Percentiles rank a stretch among this genome's conserved stretches.
Conservation (phyloP, 108 stramenopile species). For the Pseudonitzschia delicatissima region DNA sequence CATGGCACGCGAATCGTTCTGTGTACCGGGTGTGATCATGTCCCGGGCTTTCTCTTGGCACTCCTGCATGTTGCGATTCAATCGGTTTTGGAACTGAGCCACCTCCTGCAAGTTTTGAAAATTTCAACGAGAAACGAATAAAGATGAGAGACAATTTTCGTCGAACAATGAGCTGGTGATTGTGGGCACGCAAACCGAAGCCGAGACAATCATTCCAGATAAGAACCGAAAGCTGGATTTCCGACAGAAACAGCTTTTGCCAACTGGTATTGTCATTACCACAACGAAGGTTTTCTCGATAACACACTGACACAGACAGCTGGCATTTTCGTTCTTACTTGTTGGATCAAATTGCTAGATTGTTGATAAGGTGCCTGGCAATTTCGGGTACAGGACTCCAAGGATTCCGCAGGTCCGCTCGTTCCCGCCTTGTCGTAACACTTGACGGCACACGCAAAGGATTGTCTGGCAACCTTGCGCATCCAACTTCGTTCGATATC, state of each 20-base stretch:
- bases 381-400: slow-evolving; percentile 65
- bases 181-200: too few species aligned
- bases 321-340: slow-evolving; percentile 26
- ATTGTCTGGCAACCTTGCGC: slow-evolving; percentile 61
- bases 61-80: slow-evolving; percentile 78
- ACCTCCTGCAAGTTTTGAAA: slow-evolving; percentile 48
- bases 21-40: slow-evolving; percentile 67
- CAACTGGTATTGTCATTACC: too few species aligned
- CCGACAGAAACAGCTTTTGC: too few species aligned
- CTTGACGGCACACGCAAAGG: slow-evolving; percentile 57
- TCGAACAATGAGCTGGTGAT: too few species aligned
- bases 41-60: slow-evolving; percentile 85
- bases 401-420: slow-evolving; percentile 55
- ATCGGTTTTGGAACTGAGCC: slow-evolving; percentile 75
- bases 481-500: slow-evolving; percentile 57
- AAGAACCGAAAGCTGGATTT: too few species aligned
- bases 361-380: slow-evolving; percentile 80
- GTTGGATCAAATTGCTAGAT: slow-evolving; percentile 58
- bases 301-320: background rate
- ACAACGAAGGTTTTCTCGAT: too few species aligned
- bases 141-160: background rate
- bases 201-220: too few species aligned
- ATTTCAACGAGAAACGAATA: background rate
- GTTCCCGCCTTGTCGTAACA: slow-evolving; percentile 77
- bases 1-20: slow-evolving; percentile 67